Conservation (phyloP, 2,329 filamentous ascomycete genomes). For the Fusarium sp. region DNA sequence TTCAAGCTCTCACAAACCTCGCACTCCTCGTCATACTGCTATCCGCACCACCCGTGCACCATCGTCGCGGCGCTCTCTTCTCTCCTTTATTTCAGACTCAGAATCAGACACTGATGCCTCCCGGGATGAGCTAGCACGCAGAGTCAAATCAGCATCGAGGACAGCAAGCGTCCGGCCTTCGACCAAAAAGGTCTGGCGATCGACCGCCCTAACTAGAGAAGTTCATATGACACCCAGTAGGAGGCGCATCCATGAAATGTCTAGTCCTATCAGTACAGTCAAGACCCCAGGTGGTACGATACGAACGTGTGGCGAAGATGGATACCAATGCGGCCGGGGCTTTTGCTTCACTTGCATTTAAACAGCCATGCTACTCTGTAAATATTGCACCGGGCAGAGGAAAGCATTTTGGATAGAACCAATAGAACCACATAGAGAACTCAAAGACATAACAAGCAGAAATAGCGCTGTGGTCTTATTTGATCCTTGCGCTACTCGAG, state of each 20-base stretch:
- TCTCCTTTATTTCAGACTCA: conserved; percentile 59
- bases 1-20: conserved; percentile 46
- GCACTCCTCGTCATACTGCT: conserved; percentile 46
- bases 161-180: conserved; percentile 30
- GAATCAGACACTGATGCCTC: conserved; percentile 59
- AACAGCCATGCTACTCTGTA: background rate
- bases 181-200: conserved; percentile 48
- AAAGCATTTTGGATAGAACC: background rate
- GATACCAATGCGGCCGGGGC: conserved; percentile 67
- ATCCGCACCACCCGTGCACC: conserved; percentile 47
- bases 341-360: conserved; percentile 72
- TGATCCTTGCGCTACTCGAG: conserved; percentile 46
- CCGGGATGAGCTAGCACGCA: conserved; percentile 51
- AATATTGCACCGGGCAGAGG: background rate
- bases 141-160: conserved; percentile 32
- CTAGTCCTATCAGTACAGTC: conserved; percentile 45
- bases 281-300: conserved; percentile 65
- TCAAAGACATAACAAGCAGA: conserved; percentile 12
- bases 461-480: conserved; percentile 38
- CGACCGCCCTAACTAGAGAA: conserved; percentile 50
- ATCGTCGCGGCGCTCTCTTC: conserved; percentile 55
- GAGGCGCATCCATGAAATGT: conserved; percentile 35
- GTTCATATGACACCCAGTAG: conserved; percentile 47
- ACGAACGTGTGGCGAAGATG: conserved; percentile 67
- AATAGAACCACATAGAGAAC: background rate